Conservation (phyloP, 768 basidiomycete genomes). For the Lactarius sanguifluus region DNA sequence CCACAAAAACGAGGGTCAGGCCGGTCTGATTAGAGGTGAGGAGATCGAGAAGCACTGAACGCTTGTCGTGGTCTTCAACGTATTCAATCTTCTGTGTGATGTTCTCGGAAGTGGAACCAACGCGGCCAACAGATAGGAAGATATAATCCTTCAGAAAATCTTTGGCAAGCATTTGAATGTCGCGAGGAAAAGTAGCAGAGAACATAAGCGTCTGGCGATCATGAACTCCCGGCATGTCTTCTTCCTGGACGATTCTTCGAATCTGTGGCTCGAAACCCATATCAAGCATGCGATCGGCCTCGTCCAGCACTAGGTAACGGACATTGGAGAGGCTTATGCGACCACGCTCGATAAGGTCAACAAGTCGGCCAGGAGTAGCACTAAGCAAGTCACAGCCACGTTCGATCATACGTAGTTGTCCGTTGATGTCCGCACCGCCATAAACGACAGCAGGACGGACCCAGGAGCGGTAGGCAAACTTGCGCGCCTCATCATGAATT, state of each 20-base stretch:
- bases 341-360: constrained; percentile 97
- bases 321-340: constrained; percentile 95
- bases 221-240: constrained; percentile 93
- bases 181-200: constrained; percentile 97
- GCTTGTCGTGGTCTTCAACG: constrained; percentile 96
- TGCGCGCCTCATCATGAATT: constrained; percentile 98
- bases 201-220: constrained; percentile 99
- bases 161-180: constrained; percentile 94
- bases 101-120: constrained; percentile 98
- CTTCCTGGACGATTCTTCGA: constrained; percentile 94
- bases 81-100: constrained; percentile 99
- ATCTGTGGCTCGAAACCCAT: constrained; percentile 99
- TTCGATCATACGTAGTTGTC: constrained; percentile 91
- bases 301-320: constrained; percentile 96
- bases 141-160: constrained; percentile 99
- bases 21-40: constrained; percentile 77
- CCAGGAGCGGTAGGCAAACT: constrained; percentile 99
- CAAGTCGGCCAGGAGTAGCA: constrained; percentile 97
- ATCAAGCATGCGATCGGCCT: constrained; percentile 99
- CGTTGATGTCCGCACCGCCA: constrained; percentile 97
- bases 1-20: constrained; percentile 94
- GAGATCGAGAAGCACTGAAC: constrained; percentile 93
- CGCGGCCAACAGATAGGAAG: constrained; percentile 97
- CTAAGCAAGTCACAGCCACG: constrained; percentile 96
- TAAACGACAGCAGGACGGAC: constrained; percentile 98